Conservation (phyloP, 352 stramenopile species). For the Plasmopara viticola region DNA sequence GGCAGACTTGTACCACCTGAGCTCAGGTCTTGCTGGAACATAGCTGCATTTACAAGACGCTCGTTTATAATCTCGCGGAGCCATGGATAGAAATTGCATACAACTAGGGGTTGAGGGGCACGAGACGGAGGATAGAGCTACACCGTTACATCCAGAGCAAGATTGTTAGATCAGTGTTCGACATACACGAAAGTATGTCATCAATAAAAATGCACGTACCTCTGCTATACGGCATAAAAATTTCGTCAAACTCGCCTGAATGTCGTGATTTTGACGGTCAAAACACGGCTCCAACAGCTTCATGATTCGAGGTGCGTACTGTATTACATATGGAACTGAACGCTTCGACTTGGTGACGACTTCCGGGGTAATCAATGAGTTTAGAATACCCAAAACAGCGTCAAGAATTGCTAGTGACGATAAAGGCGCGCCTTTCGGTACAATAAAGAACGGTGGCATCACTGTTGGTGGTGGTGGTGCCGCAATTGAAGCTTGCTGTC, state of each 20-base stretch:
- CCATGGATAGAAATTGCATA: constrained; percentile 87
- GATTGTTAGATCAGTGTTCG: background rate
- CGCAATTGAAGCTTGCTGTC: constrained; percentile 24
- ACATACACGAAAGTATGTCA: background rate
- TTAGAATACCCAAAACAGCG: constrained; percentile 82
- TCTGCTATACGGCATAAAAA: constrained; percentile 73
- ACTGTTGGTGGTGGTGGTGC: constrained; percentile 27
- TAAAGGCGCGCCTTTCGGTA: constrained; percentile 76
- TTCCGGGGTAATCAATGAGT: constrained; percentile 70
- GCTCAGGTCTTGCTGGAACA: constrained; percentile 52
- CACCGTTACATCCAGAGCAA: constrained; percentile 1
- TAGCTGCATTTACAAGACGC: constrained; percentile 56
- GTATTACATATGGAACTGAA: constrained; percentile 73
- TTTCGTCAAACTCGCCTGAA: constrained; percentile 58
- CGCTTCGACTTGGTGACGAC: constrained; percentile 71
- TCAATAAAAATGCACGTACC: constrained; percentile 25
- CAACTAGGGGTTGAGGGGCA: constrained; percentile 60
- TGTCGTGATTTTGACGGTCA: constrained; percentile 72
- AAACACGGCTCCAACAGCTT: constrained; percentile 87
- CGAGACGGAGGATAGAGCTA: constrained; percentile 75
- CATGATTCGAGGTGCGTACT: constrained; percentile 86
- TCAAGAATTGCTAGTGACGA: constrained; percentile 84
- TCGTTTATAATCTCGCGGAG: constrained; percentile 83
- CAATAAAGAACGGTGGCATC: constrained; percentile 76
- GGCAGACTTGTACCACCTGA: constrained; percentile 6